Evolutionary conservation across 768 basidiomycete genomes (phyloP), one percentile per base, ranked within the genome.

Genomic region (Austroboletus eburneus): DNA sequence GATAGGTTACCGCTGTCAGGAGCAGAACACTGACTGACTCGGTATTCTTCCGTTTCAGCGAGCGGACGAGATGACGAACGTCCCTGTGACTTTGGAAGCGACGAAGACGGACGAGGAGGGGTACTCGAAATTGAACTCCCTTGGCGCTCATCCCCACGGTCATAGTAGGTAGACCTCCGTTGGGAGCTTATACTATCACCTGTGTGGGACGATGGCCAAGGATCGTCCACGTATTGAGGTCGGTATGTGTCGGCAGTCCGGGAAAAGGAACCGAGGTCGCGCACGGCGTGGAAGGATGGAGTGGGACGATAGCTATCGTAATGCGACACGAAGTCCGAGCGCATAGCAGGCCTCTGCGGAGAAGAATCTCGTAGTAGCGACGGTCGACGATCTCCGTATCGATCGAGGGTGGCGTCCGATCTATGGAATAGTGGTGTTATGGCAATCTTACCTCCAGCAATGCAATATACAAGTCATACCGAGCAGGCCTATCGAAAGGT

Each of bases 231-330:
- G 48, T 76, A 74, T 32, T 57, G 59, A 20, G 80, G 80, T 46
- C 80, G 69, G 55, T 85, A 82, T 7, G 71, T 73, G 58, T 85
- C 74, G 39, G 62, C 62, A 63, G 70, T 42, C 55, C 59, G 51
- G 17, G 64, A 59, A 46, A 66, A 59, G 21, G 72, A 61, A 39
- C 67, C 67, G 8, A 66, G 54, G 33, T 76, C 73, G 52, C 73
- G 68, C 39, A 71, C 66, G 40, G 56, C 62, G 46, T 68, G 67
- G 33, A 68, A 38, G 7, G 67, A 51, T n/a, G n/a, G n/a, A 38
- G 59, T 47, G 42, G 78, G 77, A 39, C 77, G 74, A 66, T 80
- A 81, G 21, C 74, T 73, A 52, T 83, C 81, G 39, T 62, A 46
- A 42, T 66, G 65, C n/a, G 58, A 42, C 4, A 58, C 50, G 18